Percentiles rank a stretch among this genome's conserved stretches.
These are phyloP conservation scores for Entomortierella parvispora DNA, from an alignment of 192 early-diverging fungal species.

Conservation along the genomic window DNA sequence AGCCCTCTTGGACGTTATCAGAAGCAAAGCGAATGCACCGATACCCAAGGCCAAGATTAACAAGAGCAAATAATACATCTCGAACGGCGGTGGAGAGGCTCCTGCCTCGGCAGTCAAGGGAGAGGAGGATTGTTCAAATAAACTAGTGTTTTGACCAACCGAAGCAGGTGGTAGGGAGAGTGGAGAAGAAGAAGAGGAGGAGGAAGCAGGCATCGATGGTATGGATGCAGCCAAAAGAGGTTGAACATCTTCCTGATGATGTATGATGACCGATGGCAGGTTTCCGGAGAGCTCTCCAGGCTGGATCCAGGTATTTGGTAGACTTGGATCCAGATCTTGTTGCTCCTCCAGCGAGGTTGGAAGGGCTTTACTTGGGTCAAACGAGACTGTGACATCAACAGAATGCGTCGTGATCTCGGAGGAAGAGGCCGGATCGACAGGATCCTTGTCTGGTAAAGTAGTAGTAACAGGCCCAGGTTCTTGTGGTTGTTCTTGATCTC, in stretches of 20 bases:
- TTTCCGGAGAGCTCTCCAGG: background rate
- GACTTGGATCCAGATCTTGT: too few species aligned
- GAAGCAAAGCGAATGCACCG: background rate
- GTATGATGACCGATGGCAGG: background rate
- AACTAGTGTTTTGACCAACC: background rate
- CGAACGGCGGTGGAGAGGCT: background rate
- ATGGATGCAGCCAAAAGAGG: background rate
- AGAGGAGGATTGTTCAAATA: background rate
- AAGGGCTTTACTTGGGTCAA: background rate
- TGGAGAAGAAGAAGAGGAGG: background rate
- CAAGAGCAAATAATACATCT: conserved; percentile 14
- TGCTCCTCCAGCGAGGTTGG: too few species aligned
- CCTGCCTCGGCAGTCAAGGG: background rate
- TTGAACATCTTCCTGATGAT: conserved; percentile 1
- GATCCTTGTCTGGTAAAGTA: background rate
- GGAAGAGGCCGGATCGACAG: background rate
- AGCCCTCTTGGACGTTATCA: conserved; percentile 17
- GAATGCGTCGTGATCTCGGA: background rate
- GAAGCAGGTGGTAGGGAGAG: background rate
- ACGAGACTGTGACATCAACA: conserved; percentile 5
- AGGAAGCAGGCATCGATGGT: background rate
- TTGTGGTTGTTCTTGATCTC: background rate
- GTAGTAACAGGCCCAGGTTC: too few species aligned
- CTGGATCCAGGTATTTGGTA: conserved; percentile 4
- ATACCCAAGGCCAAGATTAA: conserved; percentile 18